Percentiles rank a stretch among this genome's conserved stretches.
Conservation (phyloP, 768 basidiomycete species). For the Hericium erinaceus region DNA sequence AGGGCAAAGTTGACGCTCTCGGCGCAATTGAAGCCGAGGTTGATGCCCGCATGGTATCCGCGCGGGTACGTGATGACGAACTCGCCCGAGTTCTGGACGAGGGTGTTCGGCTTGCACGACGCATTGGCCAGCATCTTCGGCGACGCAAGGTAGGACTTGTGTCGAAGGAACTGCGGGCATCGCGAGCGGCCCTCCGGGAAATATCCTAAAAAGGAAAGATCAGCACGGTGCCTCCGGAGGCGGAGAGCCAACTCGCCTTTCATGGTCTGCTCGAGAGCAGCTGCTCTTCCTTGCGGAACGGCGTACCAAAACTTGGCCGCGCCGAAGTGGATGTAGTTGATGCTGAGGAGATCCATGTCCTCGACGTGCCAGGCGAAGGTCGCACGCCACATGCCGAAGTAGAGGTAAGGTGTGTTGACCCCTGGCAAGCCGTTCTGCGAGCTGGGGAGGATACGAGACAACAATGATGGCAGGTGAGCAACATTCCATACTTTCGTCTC, state of each 20-base stretch:
- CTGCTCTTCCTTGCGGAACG: constrained; percentile 84
- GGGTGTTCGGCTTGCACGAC: constrained; percentile 72
- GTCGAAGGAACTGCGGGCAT: constrained; percentile 91
- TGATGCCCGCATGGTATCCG: constrained; percentile 96
- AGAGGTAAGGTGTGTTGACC: constrained; percentile 94
- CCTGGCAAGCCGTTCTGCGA: constrained; percentile 73
- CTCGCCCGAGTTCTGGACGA: constrained; percentile 91
- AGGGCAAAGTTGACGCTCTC: constrained; percentile 96
- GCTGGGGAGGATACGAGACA: constrained; percentile 68
- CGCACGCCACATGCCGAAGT: constrained; percentile 99
- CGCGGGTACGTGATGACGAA: constrained; percentile 93
- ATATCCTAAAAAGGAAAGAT: constrained; percentile 42
- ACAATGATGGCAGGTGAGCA: constrained; percentile 77
- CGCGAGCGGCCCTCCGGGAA: constrained; percentile 81
- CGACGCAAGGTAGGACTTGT: constrained; percentile 92
- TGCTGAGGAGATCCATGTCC: constrained; percentile 98
- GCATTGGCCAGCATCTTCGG: constrained; percentile 74
- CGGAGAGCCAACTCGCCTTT: constrained; percentile 41
- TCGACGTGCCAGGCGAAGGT: constrained; percentile 99
- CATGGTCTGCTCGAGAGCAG: constrained; percentile 83
- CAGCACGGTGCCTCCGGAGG: neutral
- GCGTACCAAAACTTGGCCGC: constrained; percentile 98
- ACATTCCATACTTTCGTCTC: constrained; percentile 88
- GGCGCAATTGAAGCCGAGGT: constrained; percentile 92
- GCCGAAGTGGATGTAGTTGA: constrained; percentile 98